A percentile compares a stretch with the other conserved stretches of the same genome.
phyloP scores from a whole-genome alignment of 345 rosid genomes.

The Barbarea vulgaris region DNA sequence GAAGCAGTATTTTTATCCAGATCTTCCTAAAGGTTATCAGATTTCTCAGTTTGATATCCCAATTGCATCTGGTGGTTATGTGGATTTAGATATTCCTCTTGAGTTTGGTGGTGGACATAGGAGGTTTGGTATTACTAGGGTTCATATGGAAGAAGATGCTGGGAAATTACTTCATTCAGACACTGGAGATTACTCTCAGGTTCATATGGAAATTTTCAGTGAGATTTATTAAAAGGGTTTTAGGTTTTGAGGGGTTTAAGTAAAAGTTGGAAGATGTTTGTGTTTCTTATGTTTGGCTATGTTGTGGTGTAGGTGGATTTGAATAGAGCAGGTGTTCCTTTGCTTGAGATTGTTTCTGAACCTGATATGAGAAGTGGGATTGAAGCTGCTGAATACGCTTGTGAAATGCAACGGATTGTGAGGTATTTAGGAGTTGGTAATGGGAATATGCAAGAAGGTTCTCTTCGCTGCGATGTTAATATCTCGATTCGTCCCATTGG shows the following conservation, averaged over 20 bases:
- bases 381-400: conserved; percentile 87
- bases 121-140: conserved; percentile 89
- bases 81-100: conserved; percentile 85
- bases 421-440: conserved; percentile 82
- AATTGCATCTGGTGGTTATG: conserved; percentile 68
- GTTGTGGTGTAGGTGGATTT: conserved; percentile 65
- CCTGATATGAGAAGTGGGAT: conserved; percentile 94
- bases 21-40: conserved; percentile 96
- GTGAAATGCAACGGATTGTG: conserved; percentile 83
- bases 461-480: conserved; percentile 96
- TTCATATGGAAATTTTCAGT: neutral
- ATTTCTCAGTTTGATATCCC: conserved; percentile 97
- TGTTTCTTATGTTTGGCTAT: conserved; percentile 28
- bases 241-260: conserved; percentile 21
- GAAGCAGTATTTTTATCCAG: conserved; percentile 96
- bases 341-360: conserved; percentile 96
- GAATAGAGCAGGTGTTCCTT: conserved; percentile 97
- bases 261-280: conserved; percentile 6
- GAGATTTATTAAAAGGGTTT: conserved; percentile 11
- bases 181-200: conserved; percentile 78
- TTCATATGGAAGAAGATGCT: conserved; percentile 99
- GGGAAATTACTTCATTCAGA: conserved; percentile 87
- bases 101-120: conserved; percentile 93
- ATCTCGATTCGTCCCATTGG: conserved; percentile 88
- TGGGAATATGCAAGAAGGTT: conserved; percentile 98